A percentile compares a stretch with the other conserved stretches of the same genome.
phyloP scores from a whole-genome alignment of 352 stramenopile genomes.

The Thraustotheca clavata region DNA sequence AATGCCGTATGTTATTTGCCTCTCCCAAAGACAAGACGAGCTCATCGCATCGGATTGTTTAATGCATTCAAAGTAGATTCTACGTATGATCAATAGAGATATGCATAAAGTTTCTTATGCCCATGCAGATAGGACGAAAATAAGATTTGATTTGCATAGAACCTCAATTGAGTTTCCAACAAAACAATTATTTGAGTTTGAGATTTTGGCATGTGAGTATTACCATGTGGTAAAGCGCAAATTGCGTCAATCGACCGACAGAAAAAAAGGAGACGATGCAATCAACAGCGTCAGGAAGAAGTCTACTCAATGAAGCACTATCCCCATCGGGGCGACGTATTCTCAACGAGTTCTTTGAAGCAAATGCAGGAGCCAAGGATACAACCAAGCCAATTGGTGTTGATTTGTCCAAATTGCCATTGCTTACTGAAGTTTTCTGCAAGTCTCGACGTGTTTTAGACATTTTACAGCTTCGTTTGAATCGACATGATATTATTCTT shows the following conservation, averaged over 20 bases:
- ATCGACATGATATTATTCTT: constrained; percentile 1
- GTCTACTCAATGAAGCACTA: constrained; percentile 46
- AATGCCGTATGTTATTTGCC: too few species aligned
- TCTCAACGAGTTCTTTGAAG: constrained; percentile 41
- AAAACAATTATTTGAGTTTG: too few species aligned
- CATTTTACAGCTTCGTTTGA: neutral
- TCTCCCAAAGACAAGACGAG: too few species aligned
- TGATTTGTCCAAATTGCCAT: neutral
- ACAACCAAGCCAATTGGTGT: neutral
- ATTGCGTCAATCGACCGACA: constrained; percentile 5
- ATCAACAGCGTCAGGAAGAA: constrained; percentile 25
- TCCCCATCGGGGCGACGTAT: constrained; percentile 40
- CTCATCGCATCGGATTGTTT: too few species aligned
- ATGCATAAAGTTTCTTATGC: too few species aligned
- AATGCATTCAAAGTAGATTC: too few species aligned
- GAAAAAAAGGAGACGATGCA: neutral
- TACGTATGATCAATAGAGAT: too few species aligned
- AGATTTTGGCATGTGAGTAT: too few species aligned
- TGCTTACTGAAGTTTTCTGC: constrained; percentile 11
- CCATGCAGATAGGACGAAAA: too few species aligned
- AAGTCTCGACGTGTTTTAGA: neutral
- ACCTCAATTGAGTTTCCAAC: too few species aligned
- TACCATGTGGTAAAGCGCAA: neutral
- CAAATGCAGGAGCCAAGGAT: constrained; percentile 1
- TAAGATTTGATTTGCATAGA: too few species aligned